Conservation (phyloP, 129 eudicot species). For the Flaveria ramosissima region DNA sequence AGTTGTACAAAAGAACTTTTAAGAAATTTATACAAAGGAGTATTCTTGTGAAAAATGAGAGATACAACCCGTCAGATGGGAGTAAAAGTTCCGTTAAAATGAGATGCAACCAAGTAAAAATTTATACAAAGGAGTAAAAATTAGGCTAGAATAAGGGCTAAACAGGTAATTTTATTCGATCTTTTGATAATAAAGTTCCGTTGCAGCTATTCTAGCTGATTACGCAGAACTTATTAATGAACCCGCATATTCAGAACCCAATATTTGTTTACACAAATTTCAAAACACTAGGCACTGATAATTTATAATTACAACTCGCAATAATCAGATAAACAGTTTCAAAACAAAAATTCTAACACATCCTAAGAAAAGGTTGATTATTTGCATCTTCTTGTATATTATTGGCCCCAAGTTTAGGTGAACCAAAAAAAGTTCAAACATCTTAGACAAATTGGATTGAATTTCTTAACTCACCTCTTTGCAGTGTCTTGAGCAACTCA, state of each 20-base stretch:
- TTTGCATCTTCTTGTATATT: neutral
- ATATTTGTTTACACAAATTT: neutral
- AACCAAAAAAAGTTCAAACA: neutral
- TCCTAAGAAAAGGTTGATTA: neutral
- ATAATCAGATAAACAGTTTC: neutral
- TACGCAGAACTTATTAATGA: neutral
- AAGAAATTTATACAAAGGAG: neutral
- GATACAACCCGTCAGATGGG: neutral
- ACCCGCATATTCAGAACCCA: neutral
- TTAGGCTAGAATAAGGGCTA: no score
- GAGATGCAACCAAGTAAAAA: no score
- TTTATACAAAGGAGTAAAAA: no score
- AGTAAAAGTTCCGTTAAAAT: no score
- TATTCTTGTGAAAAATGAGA: neutral
- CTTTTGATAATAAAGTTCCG: neutral
- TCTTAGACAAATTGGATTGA: neutral
- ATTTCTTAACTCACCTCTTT: constrained; percentile 59
- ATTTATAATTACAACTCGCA: neutral
- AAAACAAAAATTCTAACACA: neutral
- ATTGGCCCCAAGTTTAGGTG: neutral
- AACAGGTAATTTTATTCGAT: neutral
- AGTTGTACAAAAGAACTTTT: neutral
- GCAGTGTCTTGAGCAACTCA: constrained; percentile 80
- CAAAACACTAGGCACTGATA: neutral
- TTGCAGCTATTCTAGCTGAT: neutral